Percentiles rank a stretch among this genome's conserved stretches.
Conservation (phyloP, 208 protist species). For the Phytomonas francai region DNA sequence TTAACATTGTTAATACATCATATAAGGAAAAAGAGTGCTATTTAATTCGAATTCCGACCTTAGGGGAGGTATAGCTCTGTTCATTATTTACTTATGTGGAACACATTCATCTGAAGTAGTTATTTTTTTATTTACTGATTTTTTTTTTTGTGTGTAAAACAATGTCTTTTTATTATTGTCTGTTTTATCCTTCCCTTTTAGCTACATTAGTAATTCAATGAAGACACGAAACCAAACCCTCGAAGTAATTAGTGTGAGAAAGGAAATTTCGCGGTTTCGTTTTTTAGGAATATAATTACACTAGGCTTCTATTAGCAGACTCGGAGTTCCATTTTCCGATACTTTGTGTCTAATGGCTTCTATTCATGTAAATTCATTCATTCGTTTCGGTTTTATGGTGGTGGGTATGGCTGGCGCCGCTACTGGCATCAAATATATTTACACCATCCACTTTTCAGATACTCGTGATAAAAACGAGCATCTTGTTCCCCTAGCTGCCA, state of each 20-base stretch:
- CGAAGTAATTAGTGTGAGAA: constrained; percentile 1
- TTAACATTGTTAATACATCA: constrained; percentile 3
- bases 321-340: not conserved
- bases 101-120: not conserved
- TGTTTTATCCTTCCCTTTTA: not conserved
- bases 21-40: not conserved
- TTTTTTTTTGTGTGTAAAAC: not conserved
- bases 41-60: not conserved
- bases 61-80: not conserved
- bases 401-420: constrained; percentile 46
- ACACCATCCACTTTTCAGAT: constrained; percentile 19
- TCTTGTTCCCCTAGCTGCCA: constrained; percentile 57
- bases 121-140: not conserved
- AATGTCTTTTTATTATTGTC: not conserved
- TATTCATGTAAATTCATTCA: constrained; percentile 8
- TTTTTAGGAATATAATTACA: constrained; percentile 1
- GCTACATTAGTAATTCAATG: constrained; percentile 1
- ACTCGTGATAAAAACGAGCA: constrained; percentile 26
- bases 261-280: not conserved
- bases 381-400: constrained; percentile 27
- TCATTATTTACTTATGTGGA: not conserved
- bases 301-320: not conserved
- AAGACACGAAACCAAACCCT: not conserved
- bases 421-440: constrained; percentile 29
- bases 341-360: not conserved